Evolutionary conservation across 1,284 basidiomycete genomes (phyloP).

Genomic region (Puccinia hordei): DNA sequence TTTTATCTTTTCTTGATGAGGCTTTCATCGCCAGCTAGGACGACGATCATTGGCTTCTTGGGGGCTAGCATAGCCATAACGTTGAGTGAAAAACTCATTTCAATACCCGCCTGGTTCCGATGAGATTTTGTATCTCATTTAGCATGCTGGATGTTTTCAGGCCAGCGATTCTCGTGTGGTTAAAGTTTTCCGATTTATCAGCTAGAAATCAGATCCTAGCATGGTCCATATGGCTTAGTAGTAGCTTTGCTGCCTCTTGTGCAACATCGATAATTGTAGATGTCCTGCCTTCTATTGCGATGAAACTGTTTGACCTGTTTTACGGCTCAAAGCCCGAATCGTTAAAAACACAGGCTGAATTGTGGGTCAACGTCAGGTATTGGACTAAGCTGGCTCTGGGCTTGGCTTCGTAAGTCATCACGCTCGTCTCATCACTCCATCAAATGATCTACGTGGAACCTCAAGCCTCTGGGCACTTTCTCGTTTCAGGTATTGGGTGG

Average conservation of each 20-base stretch:
- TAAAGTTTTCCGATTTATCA: not conserved
- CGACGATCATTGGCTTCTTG: not conserved
- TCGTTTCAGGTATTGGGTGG: constrained; percentile 18
- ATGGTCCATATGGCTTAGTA: constrained; percentile 35
- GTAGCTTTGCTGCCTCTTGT: constrained; percentile 22
- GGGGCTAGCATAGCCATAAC: constrained; percentile 24
- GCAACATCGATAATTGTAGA: constrained; percentile 28
- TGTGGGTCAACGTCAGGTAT: constrained; percentile 41
- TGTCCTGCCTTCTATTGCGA: constrained; percentile 4
- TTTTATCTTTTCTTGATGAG: constrained; percentile 29
- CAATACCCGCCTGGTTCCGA: not conserved
- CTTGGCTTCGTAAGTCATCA: constrained; percentile 15
- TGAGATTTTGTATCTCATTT: not conserved
- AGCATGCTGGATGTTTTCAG: not conserved
- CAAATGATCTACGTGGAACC: not conserved
- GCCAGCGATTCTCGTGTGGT: constrained; percentile 20
- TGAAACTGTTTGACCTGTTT: constrained; percentile 20
- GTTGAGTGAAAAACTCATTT: constrained; percentile 10
- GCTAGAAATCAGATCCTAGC: constrained; percentile 23
- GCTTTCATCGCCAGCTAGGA: constrained; percentile 18
- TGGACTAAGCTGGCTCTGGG: constrained; percentile 22
- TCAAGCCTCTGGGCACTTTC: not conserved
- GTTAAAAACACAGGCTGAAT: constrained; percentile 33
- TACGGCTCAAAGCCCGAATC: constrained; percentile 32
- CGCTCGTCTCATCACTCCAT: not conserved